Conservation (phyloP, 371 early-diverging fungal genomes). For the Smittium mucronatum region DNA sequence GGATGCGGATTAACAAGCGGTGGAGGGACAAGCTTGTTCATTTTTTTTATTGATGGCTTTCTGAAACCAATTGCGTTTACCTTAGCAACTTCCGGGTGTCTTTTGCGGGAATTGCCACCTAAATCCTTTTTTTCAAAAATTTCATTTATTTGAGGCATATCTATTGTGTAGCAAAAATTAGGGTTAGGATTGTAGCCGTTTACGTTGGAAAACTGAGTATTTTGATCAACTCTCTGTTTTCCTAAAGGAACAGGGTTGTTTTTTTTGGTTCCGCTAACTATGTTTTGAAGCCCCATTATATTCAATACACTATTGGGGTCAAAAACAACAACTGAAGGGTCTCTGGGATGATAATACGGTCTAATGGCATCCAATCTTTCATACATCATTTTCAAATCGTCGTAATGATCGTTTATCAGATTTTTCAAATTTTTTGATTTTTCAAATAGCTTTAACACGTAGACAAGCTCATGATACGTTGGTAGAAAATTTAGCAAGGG, state of each 20-base stretch:
- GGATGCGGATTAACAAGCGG: constrained; percentile 26
- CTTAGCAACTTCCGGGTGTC: background rate
- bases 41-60: background rate
- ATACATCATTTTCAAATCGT: constrained; percentile 37
- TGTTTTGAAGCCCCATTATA: background rate
- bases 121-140: background rate
- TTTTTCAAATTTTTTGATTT: constrained; percentile 33
- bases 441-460: constrained; percentile 23
- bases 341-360: constrained; percentile 16
- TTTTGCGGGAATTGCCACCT: background rate
- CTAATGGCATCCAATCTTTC: constrained; percentile 36
- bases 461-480: constrained; percentile 14
- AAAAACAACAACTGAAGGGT: constrained; percentile 29
- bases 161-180: background rate
- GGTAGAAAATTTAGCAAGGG: constrained; percentile 23
- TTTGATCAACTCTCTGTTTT: background rate
- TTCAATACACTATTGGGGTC: background rate
- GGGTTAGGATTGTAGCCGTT: background rate
- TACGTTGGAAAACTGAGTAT: background rate
- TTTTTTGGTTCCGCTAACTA: background rate
- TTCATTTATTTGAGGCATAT: background rate
- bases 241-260: background rate
- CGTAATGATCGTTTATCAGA: constrained; percentile 28
- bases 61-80: background rate
- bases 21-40: constrained; percentile 21